Conservation (phyloP, 768 basidiomycete genomes). For the Lactarius hatsudake region DNA sequence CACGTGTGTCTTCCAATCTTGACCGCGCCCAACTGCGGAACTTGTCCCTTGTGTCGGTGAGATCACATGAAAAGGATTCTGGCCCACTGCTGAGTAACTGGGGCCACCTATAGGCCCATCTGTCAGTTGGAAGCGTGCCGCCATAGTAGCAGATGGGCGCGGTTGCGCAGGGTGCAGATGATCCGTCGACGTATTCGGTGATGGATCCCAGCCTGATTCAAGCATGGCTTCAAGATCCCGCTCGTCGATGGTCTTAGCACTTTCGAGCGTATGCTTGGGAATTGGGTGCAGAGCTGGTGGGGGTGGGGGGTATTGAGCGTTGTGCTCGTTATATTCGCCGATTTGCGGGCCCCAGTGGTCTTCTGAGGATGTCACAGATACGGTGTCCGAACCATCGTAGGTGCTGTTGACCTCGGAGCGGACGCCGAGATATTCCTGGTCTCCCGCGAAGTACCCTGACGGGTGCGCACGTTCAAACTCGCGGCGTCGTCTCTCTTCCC, state of each 20-base stretch:
- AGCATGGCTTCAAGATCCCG: constrained; percentile 91
- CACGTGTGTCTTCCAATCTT: constrained; percentile 40
- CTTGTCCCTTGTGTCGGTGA: constrained; percentile 37
- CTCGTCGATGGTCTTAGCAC: constrained; percentile 53
- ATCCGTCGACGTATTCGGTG: constrained; percentile 42
- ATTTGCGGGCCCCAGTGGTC: constrained; percentile 97
- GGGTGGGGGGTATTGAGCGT: constrained; percentile 75
- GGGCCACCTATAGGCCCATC: constrained; percentile 39
- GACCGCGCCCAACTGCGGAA: constrained; percentile 34
- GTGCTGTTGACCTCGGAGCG: constrained; percentile 50
- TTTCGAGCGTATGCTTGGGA: constrained; percentile 39
- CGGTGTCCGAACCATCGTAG: constrained; percentile 77
- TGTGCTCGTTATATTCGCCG: constrained; percentile 91
- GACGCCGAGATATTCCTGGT: constrained; percentile 61
- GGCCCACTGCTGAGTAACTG: constrained; percentile 21
- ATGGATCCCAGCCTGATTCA: constrained; percentile 81
- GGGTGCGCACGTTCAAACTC: constrained; percentile 82
- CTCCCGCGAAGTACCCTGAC: constrained; percentile 58
- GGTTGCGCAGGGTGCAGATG: constrained; percentile 32
- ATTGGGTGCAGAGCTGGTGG: constrained; percentile 61
- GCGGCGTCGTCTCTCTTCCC: constrained; percentile 77
- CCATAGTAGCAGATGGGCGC: constrained; percentile 39
- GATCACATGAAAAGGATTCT: constrained; percentile 25
- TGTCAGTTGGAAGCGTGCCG: constrained; percentile 60
- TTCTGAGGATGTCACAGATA: constrained; percentile 81